Evolutionary conservation across 2,329 filamentous ascomycete species (phyloP).

Genomic region (Diplocarpon rosae): DNA sequence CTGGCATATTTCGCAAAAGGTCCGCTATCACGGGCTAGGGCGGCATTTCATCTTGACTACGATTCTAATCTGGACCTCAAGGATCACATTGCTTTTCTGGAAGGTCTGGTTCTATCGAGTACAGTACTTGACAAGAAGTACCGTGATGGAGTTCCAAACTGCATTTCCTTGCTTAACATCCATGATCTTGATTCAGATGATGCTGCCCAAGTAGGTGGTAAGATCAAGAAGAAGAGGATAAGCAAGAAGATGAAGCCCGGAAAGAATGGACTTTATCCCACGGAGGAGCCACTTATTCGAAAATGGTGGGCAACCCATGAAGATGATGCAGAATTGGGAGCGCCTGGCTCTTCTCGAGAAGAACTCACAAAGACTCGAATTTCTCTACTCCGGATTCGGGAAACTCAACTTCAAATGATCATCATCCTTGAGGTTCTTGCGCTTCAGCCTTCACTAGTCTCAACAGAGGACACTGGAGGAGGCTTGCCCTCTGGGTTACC

Average conservation of each 20-base stretch:
- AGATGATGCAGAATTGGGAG: constrained; percentile 37
- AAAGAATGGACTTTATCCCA: constrained; percentile 57
- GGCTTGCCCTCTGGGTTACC: constrained; percentile 23
- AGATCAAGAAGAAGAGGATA: constrained; percentile 38
- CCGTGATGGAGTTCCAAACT: constrained; percentile 53
- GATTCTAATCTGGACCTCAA: constrained; percentile 48
- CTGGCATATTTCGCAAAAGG: constrained; percentile 79
- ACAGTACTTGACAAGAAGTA: constrained; percentile 70
- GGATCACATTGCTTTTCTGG: constrained; percentile 58
- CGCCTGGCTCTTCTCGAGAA: constrained; percentile 34
- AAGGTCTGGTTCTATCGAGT: constrained; percentile 54
- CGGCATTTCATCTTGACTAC: constrained; percentile 54
- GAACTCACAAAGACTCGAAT: constrained; percentile 47
- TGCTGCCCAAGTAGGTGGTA: constrained; percentile 30
- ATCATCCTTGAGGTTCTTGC: constrained; percentile 67
- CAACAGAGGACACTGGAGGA: constrained; percentile 26
- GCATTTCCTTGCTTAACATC: constrained; percentile 45
- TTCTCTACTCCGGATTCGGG: constrained; percentile 58
- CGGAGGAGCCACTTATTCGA: constrained; percentile 52
- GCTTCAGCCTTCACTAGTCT: constrained; percentile 44
- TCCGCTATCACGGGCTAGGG: constrained; percentile 62
- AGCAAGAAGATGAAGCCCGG: constrained; percentile 55
- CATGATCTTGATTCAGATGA: constrained; percentile 42
- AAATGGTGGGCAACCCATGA: constrained; percentile 60
- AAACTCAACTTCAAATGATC: constrained; percentile 74